Base-by-base conservation (phyloP, 2,329 filamentous ascomycete genomes). In the Epichloe baconii region DNA sequence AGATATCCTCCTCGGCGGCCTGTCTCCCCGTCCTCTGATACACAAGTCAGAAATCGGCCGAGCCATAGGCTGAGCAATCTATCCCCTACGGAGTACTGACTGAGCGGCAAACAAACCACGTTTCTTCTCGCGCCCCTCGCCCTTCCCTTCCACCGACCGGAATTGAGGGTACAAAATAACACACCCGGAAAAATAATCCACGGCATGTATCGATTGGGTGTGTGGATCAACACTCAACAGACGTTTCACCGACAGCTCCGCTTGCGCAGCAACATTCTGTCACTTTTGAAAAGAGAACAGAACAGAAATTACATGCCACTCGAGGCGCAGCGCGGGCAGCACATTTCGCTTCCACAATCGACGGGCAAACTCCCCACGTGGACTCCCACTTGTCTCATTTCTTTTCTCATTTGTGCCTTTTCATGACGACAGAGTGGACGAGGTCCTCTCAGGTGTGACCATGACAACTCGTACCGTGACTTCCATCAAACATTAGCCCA, bases 11-110 rank as follows among this genome's bases (percentile, higher is more conserved):
- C 54, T 71, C 7, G 71, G 67, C 5, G 75, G 72, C 2, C 61
- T 78, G 5, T 75, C 76, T 19, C 74, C 76, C 2, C 71, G 73
- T 8, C 74, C 75, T 12, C 60, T 70, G 31, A 63, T 76, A 48
- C 69, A 68, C 51, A 64, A 69, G 51, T 69, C 68, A 11, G 70
- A 73, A 45, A 79, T 79, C 62, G 77, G 77, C 5, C 68, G 72
- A 31, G 76, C 76, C 3, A 72, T 79, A 49, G 76, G 76, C n/a
- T 79, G 68, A 52, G 19, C 2, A 19, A 38, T 4, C 12, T 12
- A 5, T 5, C 17, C 17, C 3, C 17, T 21, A 19, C 40, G 5
- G n/a, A 26, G 26, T 26, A 26, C 26, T 26, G 26, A 8, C 26
- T 8, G 7, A 26, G 26, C 26, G 26, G 26, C 26, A 26, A 26